Conservation (phyloP, 2,329 filamentous ascomycete species). For the Pseudopyricularia cyperi region DNA sequence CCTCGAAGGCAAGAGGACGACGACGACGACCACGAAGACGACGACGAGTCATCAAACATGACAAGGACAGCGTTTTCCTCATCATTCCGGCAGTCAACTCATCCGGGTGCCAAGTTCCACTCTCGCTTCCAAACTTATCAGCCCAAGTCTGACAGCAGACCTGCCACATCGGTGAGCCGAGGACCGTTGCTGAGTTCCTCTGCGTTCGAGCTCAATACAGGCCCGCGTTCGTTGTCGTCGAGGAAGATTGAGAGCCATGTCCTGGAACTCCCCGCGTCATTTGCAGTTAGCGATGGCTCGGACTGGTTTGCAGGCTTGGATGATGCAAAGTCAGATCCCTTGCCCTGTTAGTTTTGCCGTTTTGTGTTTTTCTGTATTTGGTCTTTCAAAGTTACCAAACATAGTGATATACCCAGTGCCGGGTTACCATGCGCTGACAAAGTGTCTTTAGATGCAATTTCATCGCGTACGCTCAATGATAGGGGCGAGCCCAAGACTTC, state of each 20-base stretch:
- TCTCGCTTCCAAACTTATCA: constrained; percentile 1
- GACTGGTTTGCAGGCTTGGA: constrained; percentile 3
- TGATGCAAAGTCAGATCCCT: constrained; percentile 6
- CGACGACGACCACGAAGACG: neutral
- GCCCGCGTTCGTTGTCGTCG: neutral
- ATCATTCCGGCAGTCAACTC: neutral
- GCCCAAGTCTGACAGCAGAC: constrained; percentile 6
- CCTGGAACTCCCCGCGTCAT: constrained; percentile 9
- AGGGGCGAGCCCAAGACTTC: neutral
- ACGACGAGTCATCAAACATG: neutral
- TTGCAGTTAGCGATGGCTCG: constrained; percentile 7
- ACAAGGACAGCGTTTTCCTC: neutral
- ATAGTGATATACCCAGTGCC: neutral
- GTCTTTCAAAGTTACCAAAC: neutral
- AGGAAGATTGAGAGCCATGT: constrained; percentile 4
- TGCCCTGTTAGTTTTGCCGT: constrained; percentile 12
- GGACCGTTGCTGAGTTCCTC: constrained; percentile 5
- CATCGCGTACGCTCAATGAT: constrained; percentile 4
- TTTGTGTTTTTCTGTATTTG: constrained; percentile 5
- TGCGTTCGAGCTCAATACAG: constrained; percentile 4
- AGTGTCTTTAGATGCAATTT: constrained; percentile 4
- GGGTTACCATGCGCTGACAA: neutral
- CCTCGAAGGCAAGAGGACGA: neutral
- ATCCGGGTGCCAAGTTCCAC: constrained; percentile 2
- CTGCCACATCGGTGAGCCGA: constrained; percentile 7